Percentiles rank a stretch among this genome's conserved stretches.
phyloP scores from a whole-genome alignment of 805 yeast species.

The Huiozyma sinensis region DNA sequence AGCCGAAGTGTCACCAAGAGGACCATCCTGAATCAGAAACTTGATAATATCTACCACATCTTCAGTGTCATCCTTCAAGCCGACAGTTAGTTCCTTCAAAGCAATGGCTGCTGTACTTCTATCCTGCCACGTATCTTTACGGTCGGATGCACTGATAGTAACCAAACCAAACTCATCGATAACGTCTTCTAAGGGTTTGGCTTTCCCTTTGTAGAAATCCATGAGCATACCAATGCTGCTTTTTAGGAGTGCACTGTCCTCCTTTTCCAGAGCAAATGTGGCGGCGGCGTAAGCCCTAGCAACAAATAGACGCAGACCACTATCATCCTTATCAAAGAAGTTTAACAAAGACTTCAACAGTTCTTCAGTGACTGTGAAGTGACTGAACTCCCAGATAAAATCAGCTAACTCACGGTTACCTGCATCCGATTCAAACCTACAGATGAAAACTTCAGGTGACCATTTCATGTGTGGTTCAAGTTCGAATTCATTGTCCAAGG shows the following conservation, averaged over 20 bases:
- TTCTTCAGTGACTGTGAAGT: conserved; percentile 29
- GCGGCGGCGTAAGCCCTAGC: conserved; percentile 56
- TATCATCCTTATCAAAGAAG: conserved; percentile 44
- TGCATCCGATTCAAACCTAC: conserved; percentile 62
- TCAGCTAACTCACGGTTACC: conserved; percentile 53
- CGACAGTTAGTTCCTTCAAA: conserved; percentile 44
- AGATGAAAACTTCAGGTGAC: conserved; percentile 67
- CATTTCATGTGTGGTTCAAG: conserved; percentile 33
- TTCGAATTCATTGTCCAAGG: conserved; percentile 71
- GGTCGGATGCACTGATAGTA: conserved; percentile 46
- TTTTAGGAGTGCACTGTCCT: conserved; percentile 20
- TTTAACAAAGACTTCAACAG: conserved; percentile 37
- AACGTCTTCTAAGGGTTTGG: conserved; percentile 66
- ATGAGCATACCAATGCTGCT: conserved; percentile 36
- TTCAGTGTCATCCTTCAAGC: conserved; percentile 27
- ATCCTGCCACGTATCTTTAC: conserved; percentile 72
- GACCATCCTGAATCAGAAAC: conserved; percentile 51
- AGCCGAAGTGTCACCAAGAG: conserved; percentile 64
- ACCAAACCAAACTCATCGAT: conserved; percentile 74
- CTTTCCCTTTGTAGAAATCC: conserved; percentile 45
- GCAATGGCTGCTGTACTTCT: conserved; percentile 75
- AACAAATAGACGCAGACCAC: conserved; percentile 61
- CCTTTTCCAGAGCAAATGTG: conserved; percentile 34
- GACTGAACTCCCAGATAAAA: conserved; percentile 80
- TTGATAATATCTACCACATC: conserved; percentile 45